A percentile compares a stretch with the other conserved stretches of the same genome.
These are phyloP conservation scores for Psilocybe cubensis DNA, from an alignment of 768 basidiomycete species.

Conservation along the genomic window DNA sequence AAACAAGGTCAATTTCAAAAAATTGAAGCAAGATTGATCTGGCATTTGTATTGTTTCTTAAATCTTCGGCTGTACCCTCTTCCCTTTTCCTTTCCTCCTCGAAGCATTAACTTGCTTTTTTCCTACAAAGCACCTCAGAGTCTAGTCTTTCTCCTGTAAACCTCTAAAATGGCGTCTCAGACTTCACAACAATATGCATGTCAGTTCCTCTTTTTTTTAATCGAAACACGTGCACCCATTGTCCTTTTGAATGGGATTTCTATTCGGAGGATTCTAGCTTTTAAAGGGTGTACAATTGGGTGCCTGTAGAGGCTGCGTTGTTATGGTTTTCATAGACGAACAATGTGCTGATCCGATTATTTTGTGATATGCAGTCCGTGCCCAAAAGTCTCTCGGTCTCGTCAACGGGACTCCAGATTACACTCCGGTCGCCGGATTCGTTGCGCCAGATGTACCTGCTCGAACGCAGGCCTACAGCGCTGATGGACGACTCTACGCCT, in stretches of 20 bases:
- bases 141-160: conserved; percentile 24
- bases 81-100: conserved; percentile 36
- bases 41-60: conserved; percentile 8
- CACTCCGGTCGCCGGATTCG: conserved; percentile 61
- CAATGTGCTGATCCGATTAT: conserved; percentile 17
- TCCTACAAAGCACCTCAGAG: conserved; percentile 36
- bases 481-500: conserved; percentile 88
- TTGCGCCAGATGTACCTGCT: conserved; percentile 69
- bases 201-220: conserved; percentile 43
- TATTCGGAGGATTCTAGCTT: background rate
- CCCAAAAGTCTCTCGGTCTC: conserved; percentile 92
- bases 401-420: conserved; percentile 84
- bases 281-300: background rate
- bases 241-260: conserved; percentile 1
- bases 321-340: conserved; percentile 14
- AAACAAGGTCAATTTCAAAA: conserved; percentile 24
- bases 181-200: conserved; percentile 85
- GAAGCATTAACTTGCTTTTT: conserved; percentile 87
- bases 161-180: conserved; percentile 67
- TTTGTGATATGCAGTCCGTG: conserved; percentile 65
- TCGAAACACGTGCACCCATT: conserved; percentile 8
- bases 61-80: conserved; percentile 17
- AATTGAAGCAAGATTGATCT: conserved; percentile 13
- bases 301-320: conserved; percentile 13
- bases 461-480: conserved; percentile 82